These are phyloP conservation scores for Ascochyta clinopodiicola DNA, from an alignment of 2,329 filamentous ascomycete species.

Conservation along the genomic window DNA sequence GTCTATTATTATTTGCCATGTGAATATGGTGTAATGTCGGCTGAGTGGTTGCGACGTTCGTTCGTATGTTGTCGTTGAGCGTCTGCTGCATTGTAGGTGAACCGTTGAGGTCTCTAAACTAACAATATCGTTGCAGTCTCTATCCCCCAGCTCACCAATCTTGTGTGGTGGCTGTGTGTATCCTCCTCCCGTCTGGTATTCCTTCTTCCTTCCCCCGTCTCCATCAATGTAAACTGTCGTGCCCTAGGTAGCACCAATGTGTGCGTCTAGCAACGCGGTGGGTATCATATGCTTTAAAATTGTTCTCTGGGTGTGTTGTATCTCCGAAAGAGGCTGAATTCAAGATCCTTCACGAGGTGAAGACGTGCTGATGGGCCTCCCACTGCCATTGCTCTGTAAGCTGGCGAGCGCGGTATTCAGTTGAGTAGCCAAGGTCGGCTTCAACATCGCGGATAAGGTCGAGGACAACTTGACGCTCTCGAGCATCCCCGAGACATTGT, in stretches of 20 bases:
- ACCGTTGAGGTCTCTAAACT: slow-evolving; percentile 1
- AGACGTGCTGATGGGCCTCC: slow-evolving; percentile 36
- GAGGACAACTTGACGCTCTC: slow-evolving; percentile 63
- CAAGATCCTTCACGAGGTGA: slow-evolving; percentile 21
- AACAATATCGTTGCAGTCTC: slow-evolving; percentile 19
- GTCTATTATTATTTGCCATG: slow-evolving; percentile 9
- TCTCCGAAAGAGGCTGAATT: not conserved
- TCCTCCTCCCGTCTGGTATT: not conserved
- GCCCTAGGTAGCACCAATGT: not conserved
- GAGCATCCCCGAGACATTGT: slow-evolving; percentile 62
- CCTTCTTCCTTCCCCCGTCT: not conserved
- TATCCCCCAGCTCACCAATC: not conserved
- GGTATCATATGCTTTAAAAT: slow-evolving; percentile 14
- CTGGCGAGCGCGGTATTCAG: slow-evolving; percentile 65
- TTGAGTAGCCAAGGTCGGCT: slow-evolving; percentile 68
- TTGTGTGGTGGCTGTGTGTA: slow-evolving; percentile 2
- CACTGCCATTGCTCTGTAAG: slow-evolving; percentile 57
- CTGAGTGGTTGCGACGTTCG: not conserved
- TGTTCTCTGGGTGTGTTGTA: not conserved
- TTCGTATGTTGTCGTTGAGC: slow-evolving; percentile 12
- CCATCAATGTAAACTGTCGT: not conserved
- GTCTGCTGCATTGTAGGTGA: slow-evolving; percentile 18
- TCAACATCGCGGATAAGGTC: slow-evolving; percentile 65
- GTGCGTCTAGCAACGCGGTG: slow-evolving; percentile 7
- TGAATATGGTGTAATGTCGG: slow-evolving; percentile 3